A percentile compares a stretch with the other conserved stretches of the same genome.
Evolutionary conservation across 176 grass and related monocot genomes (phyloP).

Genomic region (Paspalum notatum): DNA sequence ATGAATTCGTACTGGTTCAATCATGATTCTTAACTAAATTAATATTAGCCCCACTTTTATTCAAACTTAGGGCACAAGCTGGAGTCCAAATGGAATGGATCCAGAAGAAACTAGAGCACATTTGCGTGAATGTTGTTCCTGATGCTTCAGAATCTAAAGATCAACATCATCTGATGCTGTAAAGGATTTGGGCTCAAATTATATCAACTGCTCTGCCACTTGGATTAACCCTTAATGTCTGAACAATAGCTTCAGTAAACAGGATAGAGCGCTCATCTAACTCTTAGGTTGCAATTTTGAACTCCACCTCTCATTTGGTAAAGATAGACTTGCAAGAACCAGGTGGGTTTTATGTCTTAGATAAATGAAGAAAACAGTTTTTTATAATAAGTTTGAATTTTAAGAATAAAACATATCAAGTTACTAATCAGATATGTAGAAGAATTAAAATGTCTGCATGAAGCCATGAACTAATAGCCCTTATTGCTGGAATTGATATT

Average conservation of each 20-base stretch:
- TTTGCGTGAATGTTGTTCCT: slow-evolving; percentile 22
- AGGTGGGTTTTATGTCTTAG: slow-evolving; percentile 1
- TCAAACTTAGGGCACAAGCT: slow-evolving; percentile 11
- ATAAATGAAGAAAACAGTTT: neutral
- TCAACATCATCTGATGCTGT: slow-evolving; percentile 11
- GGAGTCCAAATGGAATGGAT: slow-evolving; percentile 7
- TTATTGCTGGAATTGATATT: slow-evolving; percentile 7
- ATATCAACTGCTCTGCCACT: slow-evolving; percentile 10
- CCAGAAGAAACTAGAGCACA: slow-evolving; percentile 27
- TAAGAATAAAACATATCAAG: slow-evolving; percentile 9
- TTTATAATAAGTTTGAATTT: neutral
- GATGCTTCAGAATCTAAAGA: slow-evolving; percentile 36
- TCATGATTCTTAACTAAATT: slow-evolving; percentile 10
- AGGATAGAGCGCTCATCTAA: slow-evolving; percentile 17
- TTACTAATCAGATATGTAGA: slow-evolving; percentile 29
- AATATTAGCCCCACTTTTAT: slow-evolving; percentile 17
- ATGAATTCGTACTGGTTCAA: slow-evolving; percentile 33
- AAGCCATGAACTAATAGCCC: neutral
- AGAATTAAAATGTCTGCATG: neutral
- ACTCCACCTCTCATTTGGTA: slow-evolving; percentile 8
- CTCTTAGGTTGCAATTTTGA: slow-evolving; percentile 14
- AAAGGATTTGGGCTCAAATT: slow-evolving; percentile 21
- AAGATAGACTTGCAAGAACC: neutral
- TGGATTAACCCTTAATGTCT: slow-evolving; percentile 9
- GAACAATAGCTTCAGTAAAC: neutral